Evolutionary conservation across 2,329 filamentous ascomycete species (phyloP).

Genomic region (Cordyceps tenuipes): DNA sequence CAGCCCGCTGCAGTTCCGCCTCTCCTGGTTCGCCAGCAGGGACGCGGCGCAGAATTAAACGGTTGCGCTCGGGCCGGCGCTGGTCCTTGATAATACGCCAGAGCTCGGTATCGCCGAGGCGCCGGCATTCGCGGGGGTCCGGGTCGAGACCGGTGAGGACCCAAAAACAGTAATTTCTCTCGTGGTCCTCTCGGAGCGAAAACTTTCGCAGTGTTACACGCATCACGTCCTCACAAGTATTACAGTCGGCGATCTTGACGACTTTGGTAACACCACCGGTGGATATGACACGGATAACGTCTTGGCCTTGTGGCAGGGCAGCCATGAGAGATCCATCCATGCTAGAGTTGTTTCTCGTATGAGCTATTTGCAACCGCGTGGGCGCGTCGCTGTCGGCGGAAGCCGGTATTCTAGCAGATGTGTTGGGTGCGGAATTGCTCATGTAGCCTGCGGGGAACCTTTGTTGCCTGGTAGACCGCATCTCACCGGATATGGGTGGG

Average conservation of each 20-base stretch:
- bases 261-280: slow-evolving; percentile 88
- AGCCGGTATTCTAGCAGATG: slow-evolving; percentile 44
- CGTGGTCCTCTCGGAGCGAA: slow-evolving; percentile 78
- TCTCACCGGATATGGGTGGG: slow-evolving; percentile 39
- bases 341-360: slow-evolving; percentile 74
- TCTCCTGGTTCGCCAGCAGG: slow-evolving; percentile 82
- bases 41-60: slow-evolving; percentile 87
- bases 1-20: slow-evolving; percentile 77
- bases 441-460: slow-evolving; percentile 49
- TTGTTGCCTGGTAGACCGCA: slow-evolving; percentile 41
- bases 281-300: slow-evolving; percentile 87
- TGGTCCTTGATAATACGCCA: slow-evolving; percentile 86
- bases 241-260: slow-evolving; percentile 86
- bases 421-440: slow-evolving; percentile 41
- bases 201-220: slow-evolving; percentile 83
- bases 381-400: slow-evolving; percentile 52
- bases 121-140: slow-evolving; percentile 70
- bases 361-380: slow-evolving; percentile 50
- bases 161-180: slow-evolving; percentile 96
- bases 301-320: slow-evolving; percentile 74
- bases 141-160: slow-evolving; percentile 79
- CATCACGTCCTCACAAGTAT: slow-evolving; percentile 87
- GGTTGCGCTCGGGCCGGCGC: slow-evolving; percentile 75
- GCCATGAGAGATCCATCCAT: slow-evolving; percentile 82
- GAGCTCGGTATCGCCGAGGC: slow-evolving; percentile 77